Evolutionary conservation across 768 basidiomycete genomes (phyloP), one percentile per base, ranked within the genome.

Genomic region (Kwoniella dendrophila): DNA sequence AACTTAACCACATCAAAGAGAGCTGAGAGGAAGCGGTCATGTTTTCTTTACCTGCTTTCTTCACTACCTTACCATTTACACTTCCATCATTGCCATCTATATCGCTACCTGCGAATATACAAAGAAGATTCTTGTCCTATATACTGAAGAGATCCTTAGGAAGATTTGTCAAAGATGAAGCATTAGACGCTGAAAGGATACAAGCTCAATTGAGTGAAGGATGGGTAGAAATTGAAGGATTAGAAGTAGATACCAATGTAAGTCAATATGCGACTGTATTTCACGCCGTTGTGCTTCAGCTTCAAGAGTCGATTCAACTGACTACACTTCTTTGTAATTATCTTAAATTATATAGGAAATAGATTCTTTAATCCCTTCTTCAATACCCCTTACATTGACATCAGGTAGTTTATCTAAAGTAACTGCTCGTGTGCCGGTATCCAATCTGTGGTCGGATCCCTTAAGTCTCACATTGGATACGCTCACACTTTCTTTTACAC

Each of bases 171-270:
- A 89, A 88, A 76, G 90, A 90, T 10, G 93, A 91, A 16, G 92
- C 93, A 71, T 85, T 96, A 59, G 90, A 96, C 80, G 82, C 85
- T 53, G 84, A 87, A 57, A 87, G 91, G 80, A 88, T 96, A 70
- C 91, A 95, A 70, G 89, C 91, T 29, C 91, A 95, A 79, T 88
- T 97, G 71, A 89, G 90, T n/a, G 88, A 88, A 41, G 94, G 94
- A 18, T 88, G 85, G 75, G 86, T 96, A 3, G 90, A 92, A 78
- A 84, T 97, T 36, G 87, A 87, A 65, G 87, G 92, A 71, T 81
- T 96, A 57, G 86, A 92, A 75, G 80, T 97, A 51, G 86, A 92
- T 76, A 83, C 83, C 51, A 82, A 86, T 77, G 93, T 89, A 72
- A 71, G 87, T 83, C 38, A 4, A 40, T n/a, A n/a, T n/a, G n/a